Evolutionary conservation across 2,329 filamentous ascomycete species (phyloP), one percentile per base, ranked within the genome.

Genomic region (Aureobasidium sp.): DNA sequence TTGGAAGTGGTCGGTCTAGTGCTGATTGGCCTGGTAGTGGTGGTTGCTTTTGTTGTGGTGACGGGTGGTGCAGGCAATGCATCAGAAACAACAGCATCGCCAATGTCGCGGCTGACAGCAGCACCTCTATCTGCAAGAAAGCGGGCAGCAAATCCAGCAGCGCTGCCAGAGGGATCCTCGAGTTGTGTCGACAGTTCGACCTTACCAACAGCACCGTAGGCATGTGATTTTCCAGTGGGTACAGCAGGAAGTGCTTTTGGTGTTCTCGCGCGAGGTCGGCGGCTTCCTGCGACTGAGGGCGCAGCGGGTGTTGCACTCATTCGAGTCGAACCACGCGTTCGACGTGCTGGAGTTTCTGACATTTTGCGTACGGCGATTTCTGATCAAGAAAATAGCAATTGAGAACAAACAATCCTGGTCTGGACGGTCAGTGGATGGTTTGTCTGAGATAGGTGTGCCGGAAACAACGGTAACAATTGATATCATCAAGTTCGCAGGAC

Each of bases 31-130:
- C 46, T 23, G 20, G 27, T 36, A n/a, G 17, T n/a, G 36, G 34
- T 29, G 13, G 57, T 12, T 23, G 34, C 34, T 36, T 34, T 51
- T n/a, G 9, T 32, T 8, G 20, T 59, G 42, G n/a, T 32, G n/a
- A 23, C 2, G 1, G 13, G 5, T 20, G 29, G 55, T 20, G 29
- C 27, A 36, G 55, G 55, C 13, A 59, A 46, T 10, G 29, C 13
- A 10, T 39, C 42, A 27, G 55, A 32, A 39, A 17, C 8, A 23
- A 83, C 68, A 77, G 80, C 64, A 77, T 93, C 55, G 17, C 27
- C 47, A n/a, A 23, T 48, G 29, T 63, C 37, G 9, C 56, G 53
- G 3, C n/a, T 41, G 12, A 46, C 36, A 23, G 62, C 46, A 26
- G 62, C 62, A 20, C 62, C 62, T 60, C 55, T 47, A 15, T 46